These are phyloP conservation scores for Starmerella ratchasimensis DNA, from an alignment of 805 yeast species.

Conservation along the genomic window DNA sequence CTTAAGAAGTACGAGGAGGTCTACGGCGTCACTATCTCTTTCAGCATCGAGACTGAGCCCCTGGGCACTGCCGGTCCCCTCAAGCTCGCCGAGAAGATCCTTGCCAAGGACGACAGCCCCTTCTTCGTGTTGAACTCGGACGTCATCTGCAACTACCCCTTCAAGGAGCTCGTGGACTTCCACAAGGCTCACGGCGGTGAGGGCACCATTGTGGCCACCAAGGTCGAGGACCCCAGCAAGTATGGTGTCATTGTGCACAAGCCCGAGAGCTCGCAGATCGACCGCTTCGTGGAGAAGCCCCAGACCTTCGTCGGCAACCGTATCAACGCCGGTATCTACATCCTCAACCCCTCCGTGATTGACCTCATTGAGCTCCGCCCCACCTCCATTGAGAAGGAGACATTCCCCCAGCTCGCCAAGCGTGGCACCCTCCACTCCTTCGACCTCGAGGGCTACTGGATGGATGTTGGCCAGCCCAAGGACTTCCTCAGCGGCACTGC, in stretches of 20 bases:
- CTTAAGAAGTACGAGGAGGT: conserved; percentile 85
- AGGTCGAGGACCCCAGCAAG: conserved; percentile 98
- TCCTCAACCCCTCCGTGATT: conserved; percentile 92
- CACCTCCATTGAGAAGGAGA: conserved; percentile 98
- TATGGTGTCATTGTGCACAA: conserved; percentile 99
- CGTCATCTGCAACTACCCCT: conserved; percentile 97
- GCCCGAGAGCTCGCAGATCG: conserved; percentile 87
- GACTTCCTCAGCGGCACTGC: conserved; percentile 95
- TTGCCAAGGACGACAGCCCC: conserved; percentile 90
- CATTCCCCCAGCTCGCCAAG: conserved; percentile 93
- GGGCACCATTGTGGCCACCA: conserved; percentile 98
- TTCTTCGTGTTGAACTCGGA: conserved; percentile 97
- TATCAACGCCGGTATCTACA: conserved; percentile 97
- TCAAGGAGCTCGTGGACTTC: conserved; percentile 79
- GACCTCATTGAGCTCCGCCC: conserved; percentile 96
- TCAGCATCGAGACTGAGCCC: conserved; percentile 98
- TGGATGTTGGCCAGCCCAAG: conserved; percentile 99
- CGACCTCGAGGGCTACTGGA: conserved; percentile 99
- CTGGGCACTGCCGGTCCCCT: conserved; percentile 99
- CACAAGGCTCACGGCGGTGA: conserved; percentile 93
- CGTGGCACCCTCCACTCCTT: conserved; percentile 79
- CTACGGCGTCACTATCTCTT: conserved; percentile 89
- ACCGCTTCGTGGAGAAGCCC: conserved; percentile 98
- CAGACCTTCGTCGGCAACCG: conserved; percentile 99
- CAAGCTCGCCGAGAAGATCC: conserved; percentile 85